Base-by-base conservation (phyloP, 768 basidiomycete genomes). In the Rhodosporidiobolus sp. region DNA sequence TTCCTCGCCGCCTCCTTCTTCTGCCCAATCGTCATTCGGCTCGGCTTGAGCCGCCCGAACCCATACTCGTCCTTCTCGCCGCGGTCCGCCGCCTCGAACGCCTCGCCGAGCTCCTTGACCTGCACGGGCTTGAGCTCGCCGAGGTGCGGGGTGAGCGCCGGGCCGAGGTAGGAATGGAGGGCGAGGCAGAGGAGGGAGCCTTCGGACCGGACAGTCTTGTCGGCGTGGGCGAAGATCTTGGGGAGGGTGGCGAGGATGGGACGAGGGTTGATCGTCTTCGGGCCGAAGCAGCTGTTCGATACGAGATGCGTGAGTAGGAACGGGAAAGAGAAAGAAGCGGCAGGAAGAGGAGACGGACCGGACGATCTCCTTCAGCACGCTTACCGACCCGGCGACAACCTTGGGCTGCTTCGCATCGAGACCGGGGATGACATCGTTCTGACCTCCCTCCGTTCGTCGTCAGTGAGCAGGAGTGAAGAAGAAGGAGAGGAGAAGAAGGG, bases 41-140 rank as follows among this genome's bases (percentile, higher is more conserved):
- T 88, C 0, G 91, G 89, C 63, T 50, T 52, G 16, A 69, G 1
- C 79, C 89, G 91, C 38, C 92, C 82, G 11, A 85, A 85, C 17
- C 93, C 95, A 70, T 89, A 90, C 0, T 92, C 94, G 77, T 88
- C 90, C n/a, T 88, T 88, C 72, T 87, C 87, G 77, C 94, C 91
- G 84, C 95, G 83, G 30, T 80, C 83, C 67, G 91, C 71, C 60
- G 45, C 68, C 30, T 64, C 92, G 78, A 95, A 99, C 0, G 88
- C 85, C 79, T 97, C 95, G 77, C 91, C 92, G 77, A 99, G 81
- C 77, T 99, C 96, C 80, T 96, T 94, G 54, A 95, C 88, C 81
- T 98, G 96, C 7, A 99, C 93, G 3, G 95, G 93, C 80, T 99
- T 99, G 72, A 99, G 85, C 71, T 97, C 94, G 30, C 86, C 83